These are phyloP conservation scores for Fusarium fujikuroi DNA, from an alignment of 2,329 filamentous ascomycete species.

Conservation along the genomic window DNA sequence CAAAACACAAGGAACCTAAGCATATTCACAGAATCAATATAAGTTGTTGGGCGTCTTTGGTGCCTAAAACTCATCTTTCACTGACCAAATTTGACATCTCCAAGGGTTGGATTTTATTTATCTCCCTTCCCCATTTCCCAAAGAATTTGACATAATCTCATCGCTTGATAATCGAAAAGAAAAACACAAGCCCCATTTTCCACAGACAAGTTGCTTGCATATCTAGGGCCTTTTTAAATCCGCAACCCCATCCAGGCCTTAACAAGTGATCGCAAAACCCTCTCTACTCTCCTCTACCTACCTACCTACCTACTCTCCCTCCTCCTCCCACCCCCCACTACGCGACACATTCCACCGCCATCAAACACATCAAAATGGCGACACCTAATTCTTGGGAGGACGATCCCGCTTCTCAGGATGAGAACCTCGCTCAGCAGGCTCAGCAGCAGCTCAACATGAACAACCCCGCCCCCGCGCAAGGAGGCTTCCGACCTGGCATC, in stretches of 20 bases:
- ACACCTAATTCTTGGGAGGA: constrained; percentile 97
- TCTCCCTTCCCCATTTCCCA: not conserved
- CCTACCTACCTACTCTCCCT: not conserved
- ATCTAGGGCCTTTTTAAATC: constrained; percentile 39
- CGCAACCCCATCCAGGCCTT: constrained; percentile 41
- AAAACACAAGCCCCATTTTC: constrained; percentile 23
- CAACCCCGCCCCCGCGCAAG: constrained; percentile 63
- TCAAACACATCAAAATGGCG: constrained; percentile 70
- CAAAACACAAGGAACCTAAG: constrained; percentile 17
- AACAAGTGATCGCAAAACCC: constrained; percentile 33
- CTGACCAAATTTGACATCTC: constrained; percentile 2
- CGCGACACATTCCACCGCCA: constrained; percentile 14
- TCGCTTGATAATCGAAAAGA: constrained; percentile 3
- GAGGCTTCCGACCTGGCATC: constrained; percentile 62
- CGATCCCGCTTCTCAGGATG: constrained; percentile 80
- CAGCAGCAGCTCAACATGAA: constrained; percentile 81
- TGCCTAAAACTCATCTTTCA: constrained; percentile 37
- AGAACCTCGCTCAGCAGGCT: constrained; percentile 79
- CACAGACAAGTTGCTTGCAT: constrained; percentile 33
- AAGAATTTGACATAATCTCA: constrained; percentile 8
- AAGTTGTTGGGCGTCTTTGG: constrained; percentile 39
- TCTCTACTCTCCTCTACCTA: constrained; percentile 26
- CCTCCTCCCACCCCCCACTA: constrained; percentile 4
- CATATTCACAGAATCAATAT: constrained; percentile 37
- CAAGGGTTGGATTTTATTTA: not conserved